Conservation (phyloP, 176 grass and related monocot species). For the Carex kokanica region DNA sequence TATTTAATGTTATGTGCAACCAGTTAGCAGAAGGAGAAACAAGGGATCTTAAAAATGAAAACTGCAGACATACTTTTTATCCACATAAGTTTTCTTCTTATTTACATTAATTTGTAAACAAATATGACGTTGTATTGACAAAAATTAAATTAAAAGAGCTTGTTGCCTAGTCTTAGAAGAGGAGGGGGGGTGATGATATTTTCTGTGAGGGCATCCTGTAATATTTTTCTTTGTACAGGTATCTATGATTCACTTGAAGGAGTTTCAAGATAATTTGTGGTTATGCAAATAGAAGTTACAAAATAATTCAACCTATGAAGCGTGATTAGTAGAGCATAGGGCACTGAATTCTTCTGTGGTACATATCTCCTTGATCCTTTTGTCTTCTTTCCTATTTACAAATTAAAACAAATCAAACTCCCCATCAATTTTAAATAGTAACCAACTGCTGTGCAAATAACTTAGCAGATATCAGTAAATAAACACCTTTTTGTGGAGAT, state of each 20-base stretch:
- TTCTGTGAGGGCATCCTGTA: not conserved
- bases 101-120: not conserved
- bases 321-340: slow-evolving; percentile 77
- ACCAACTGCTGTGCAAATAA: not conserved
- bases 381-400: slow-evolving; percentile 56
- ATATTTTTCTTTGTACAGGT: not conserved
- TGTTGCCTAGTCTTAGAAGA: not conserved
- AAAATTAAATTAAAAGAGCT: not conserved
- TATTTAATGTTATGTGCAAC: slow-evolving; percentile 1
- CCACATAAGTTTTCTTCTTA: not conserved
- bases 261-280: not conserved
- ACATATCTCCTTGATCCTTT: slow-evolving; percentile 48
- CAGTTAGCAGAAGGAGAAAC: not conserved
- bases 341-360: slow-evolving; percentile 60
- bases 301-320: slow-evolving; percentile 50
- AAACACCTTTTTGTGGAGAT: slow-evolving; percentile 30
- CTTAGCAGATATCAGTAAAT: slow-evolving; percentile 16
- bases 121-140: not conserved
- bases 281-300: not conserved
- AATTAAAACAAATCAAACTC: slow-evolving; percentile 1
- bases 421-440: not conserved
- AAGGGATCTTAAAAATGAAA: not conserved
- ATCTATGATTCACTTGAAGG: not conserved
- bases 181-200: not conserved
- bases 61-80: not conserved